Conservation (phyloP, 2,329 filamentous ascomycete species). For the Aspergillus brunneoviolaceus region DNA sequence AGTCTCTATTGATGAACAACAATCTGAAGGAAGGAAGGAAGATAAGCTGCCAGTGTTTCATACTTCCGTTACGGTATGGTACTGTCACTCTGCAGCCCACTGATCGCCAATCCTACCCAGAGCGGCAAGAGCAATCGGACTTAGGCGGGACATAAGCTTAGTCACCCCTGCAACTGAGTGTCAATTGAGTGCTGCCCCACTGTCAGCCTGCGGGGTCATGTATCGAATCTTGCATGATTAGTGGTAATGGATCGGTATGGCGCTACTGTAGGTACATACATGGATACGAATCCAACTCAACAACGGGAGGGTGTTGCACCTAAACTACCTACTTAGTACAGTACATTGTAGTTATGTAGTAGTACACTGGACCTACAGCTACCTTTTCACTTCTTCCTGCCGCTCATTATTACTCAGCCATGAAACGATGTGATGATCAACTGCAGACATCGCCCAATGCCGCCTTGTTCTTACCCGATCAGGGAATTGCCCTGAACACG, state of each 20-base stretch:
- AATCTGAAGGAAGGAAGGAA: background rate
- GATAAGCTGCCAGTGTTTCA: background rate
- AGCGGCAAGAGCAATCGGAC: background rate
- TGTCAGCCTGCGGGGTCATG: background rate
- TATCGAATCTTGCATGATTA: background rate
- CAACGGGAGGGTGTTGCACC: background rate
- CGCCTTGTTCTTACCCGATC: background rate
- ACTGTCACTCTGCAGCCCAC: background rate
- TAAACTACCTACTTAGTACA: too few relatives aligned
- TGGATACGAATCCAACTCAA: background rate
- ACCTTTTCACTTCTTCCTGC: too few relatives aligned
- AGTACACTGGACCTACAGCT: too few relatives aligned
- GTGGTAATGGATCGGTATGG: slow-evolving; percentile 1
- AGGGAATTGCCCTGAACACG: background rate
- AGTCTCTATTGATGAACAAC: too few relatives aligned
- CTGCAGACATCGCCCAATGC: background rate
- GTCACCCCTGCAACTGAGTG: background rate
- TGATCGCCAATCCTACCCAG: background rate
- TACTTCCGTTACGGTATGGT: background rate
- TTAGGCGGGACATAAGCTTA: background rate
- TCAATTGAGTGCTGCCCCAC: background rate
- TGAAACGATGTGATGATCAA: background rate
- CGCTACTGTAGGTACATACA: slow-evolving; percentile 4
- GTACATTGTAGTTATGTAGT: too few relatives aligned
- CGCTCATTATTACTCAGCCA: too few relatives aligned